A percentile compares a stretch with the other conserved stretches of the same genome.
These are phyloP conservation scores for Alternaria ethzedia DNA, from an alignment of 2,329 filamentous ascomycete genomes.

Conservation along the genomic window DNA sequence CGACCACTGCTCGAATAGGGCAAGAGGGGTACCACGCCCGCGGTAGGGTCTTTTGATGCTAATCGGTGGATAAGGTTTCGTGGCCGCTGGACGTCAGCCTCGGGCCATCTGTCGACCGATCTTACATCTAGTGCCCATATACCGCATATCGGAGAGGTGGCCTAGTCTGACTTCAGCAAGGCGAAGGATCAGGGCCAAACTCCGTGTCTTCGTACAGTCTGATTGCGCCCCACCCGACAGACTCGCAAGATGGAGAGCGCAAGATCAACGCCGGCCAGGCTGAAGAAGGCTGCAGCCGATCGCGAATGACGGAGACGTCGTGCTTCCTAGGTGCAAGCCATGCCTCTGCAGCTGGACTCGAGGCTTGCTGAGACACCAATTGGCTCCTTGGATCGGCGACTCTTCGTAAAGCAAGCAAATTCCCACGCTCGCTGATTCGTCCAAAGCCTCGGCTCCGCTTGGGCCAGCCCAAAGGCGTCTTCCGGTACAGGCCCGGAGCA, in stretches of 20 bases:
- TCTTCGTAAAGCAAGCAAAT: slow-evolving; percentile 37
- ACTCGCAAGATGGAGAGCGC: slow-evolving; percentile 27
- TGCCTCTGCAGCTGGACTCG: slow-evolving; percentile 20
- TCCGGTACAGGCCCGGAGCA: slow-evolving; percentile 33
- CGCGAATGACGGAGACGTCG: slow-evolving; percentile 11
- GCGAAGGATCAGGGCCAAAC: slow-evolving; percentile 14
- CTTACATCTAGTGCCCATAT: slow-evolving; percentile 39
- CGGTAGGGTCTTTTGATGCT: slow-evolving; percentile 4
- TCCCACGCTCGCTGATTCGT: slow-evolving; percentile 36
- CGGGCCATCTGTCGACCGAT: slow-evolving; percentile 36
- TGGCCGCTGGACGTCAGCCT: slow-evolving; percentile 37
- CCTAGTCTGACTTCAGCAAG: slow-evolving; percentile 24
- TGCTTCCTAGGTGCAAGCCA: slow-evolving; percentile 20
- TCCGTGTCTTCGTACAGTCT: slow-evolving; percentile 17
- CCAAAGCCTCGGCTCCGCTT: slow-evolving; percentile 31
- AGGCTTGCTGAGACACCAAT: slow-evolving; percentile 29
- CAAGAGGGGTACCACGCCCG: slow-evolving; percentile 6
- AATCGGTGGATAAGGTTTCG: slow-evolving; percentile 25
- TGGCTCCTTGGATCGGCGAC: slow-evolving; percentile 34
- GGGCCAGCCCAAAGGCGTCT: slow-evolving; percentile 29
- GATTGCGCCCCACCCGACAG: slow-evolving; percentile 16
- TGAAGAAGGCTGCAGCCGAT: slow-evolving; percentile 14
- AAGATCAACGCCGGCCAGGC: slow-evolving; percentile 4
- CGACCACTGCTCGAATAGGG: slow-evolving; percentile 2
- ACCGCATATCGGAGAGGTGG: slow-evolving; percentile 25